Evolutionary conservation across 495 filamentous ascomycete species (phyloP), one percentile per base, ranked within the genome.

Genomic region (Cryomyces antarcticus): DNA sequence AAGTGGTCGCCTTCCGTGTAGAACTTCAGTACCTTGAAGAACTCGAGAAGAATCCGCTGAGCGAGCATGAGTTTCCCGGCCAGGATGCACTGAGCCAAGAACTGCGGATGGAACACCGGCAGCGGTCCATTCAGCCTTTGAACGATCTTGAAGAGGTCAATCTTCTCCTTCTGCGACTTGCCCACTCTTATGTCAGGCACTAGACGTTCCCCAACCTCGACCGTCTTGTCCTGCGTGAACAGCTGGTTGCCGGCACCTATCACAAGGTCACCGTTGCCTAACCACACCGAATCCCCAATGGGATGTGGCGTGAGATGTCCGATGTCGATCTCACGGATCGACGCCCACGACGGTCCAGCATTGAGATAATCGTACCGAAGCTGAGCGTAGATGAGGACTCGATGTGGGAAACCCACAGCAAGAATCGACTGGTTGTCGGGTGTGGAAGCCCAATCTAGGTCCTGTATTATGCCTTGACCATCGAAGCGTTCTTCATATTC

Each of bases 381-480:
- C 57, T 96, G 87, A 24, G 81, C 77, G n/a, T 93, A 67, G 4
- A 96, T 66, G 28, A 89, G 55, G 17, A 96, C 79, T 42, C 79
- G 73, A 49, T 88, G 80, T 9, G 78, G 76, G 54, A 94, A 95
- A 5, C 88, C 87, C 31, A 95, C 82, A 6, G 88, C 82, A 9
- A 96, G 70, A 45, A 96, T 82, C 3, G 83, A 88, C 55, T 95
- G 88, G 49, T 72, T 75, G 51, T 93, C 85, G 0, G 88, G 85
- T 0, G 88, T 94, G 6, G 82, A 87, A 1, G 87, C 88, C 88
- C 88, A 96, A 53, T 94, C 86, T 6, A 95, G 69, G 53, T 94
- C 88, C 48, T 75, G 69, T 31, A 96, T 87, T 11, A 70, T 70
- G 45, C 92, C 82, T 46, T 75, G 65, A 17, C 67, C 63, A 44